phyloP scores from a whole-genome alignment of 2,329 filamentous ascomycete genomes.

The Mollisiaceae sp. region DNA sequence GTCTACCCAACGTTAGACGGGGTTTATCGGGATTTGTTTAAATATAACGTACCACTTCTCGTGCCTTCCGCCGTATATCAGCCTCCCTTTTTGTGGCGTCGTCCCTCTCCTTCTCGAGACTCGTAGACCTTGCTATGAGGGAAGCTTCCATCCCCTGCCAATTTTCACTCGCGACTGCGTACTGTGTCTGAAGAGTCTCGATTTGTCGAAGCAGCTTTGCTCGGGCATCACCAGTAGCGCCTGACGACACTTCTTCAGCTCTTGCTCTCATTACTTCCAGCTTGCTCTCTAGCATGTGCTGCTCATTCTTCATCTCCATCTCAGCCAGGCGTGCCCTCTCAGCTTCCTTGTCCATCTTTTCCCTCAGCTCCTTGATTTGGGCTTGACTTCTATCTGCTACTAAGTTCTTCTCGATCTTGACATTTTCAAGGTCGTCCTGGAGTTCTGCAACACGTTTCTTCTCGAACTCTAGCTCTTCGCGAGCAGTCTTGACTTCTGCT shows the following conservation, averaged over 20 bases:
- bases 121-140: constrained; percentile 75
- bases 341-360: constrained; percentile 73
- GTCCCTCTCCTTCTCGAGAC: constrained; percentile 88
- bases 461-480: constrained; percentile 71
- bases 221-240: constrained; percentile 79
- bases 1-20: constrained; percentile 56
- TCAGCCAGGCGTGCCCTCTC: constrained; percentile 73
- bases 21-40: not conserved
- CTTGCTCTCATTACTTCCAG: constrained; percentile 84
- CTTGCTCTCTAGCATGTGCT: constrained; percentile 81
- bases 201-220: constrained; percentile 92
- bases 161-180: constrained; percentile 91
- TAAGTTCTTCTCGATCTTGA: constrained; percentile 81
- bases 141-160: constrained; percentile 97
- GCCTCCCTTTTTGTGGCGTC: constrained; percentile 82
- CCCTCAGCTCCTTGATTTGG: constrained; percentile 73
- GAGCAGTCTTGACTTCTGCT: constrained; percentile 68
- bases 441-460: constrained; percentile 59
- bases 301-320: constrained; percentile 79
- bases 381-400: constrained; percentile 71
- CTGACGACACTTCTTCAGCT: constrained; percentile 88
- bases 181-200: constrained; percentile 94
- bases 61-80: constrained; percentile 86
- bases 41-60: constrained; percentile 71
- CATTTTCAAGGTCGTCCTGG: constrained; percentile 62